Percentiles rank a stretch among this genome's conserved stretches.
These are phyloP conservation scores for Glycine latifolia DNA, from an alignment of 306 rosid species.

Conservation along the genomic window DNA sequence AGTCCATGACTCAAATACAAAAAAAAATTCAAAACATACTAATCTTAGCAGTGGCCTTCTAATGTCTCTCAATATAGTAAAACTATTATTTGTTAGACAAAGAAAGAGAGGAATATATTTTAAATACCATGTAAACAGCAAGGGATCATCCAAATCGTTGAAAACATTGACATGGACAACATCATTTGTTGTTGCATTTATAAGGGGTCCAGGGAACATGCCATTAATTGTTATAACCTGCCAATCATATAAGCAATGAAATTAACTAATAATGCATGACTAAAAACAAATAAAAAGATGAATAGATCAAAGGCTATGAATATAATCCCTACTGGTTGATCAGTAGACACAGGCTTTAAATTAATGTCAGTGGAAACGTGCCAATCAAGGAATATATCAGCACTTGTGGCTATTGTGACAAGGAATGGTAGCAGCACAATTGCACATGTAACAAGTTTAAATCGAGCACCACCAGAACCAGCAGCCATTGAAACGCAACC, in stretches of 20 bases:
- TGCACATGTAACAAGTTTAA: conserved; percentile 11
- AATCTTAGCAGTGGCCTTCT: neutral
- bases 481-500: conserved; percentile 51
- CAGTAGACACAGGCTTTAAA: conserved; percentile 49
- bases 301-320: neutral
- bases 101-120: neutral
- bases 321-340: conserved; percentile 57
- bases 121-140: conserved; percentile 77
- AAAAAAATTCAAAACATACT: conserved; percentile 10
- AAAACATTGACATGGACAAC: conserved; percentile 64
- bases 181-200: conserved; percentile 80
- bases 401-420: conserved; percentile 41
- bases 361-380: conserved; percentile 50
- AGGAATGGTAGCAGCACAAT: conserved; percentile 38
- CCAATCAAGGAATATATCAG: conserved; percentile 64
- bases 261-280: conserved; percentile 10
- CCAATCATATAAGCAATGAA: conserved; percentile 5
- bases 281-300: neutral
- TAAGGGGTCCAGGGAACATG: conserved; percentile 84
- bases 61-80: too few relatives aligned
- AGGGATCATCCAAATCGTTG: conserved; percentile 74
- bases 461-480: conserved; percentile 6
- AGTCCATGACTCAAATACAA: conserved; percentile 10
- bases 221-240: conserved; percentile 87
- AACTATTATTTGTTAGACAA: too few relatives aligned